These are phyloP conservation scores for Myxozyma vanderwaltii DNA, from an alignment of 805 yeast genomes.

Conservation along the genomic window DNA sequence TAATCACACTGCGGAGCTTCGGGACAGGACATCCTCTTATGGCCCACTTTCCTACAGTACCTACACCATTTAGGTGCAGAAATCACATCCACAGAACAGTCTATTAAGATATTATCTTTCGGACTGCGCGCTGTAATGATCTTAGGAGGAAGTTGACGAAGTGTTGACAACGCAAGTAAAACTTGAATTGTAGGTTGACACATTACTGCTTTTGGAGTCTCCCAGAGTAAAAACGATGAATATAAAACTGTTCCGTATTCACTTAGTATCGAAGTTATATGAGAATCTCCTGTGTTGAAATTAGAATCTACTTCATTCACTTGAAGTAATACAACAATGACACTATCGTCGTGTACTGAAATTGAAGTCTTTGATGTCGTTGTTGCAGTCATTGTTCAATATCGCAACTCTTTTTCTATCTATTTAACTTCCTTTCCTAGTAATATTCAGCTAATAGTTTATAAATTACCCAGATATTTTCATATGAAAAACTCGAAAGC, in stretches of 20 bases:
- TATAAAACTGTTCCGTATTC: constrained; percentile 5
- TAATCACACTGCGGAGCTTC: constrained; percentile 3
- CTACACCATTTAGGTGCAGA: constrained; percentile 11
- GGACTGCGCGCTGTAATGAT: constrained; percentile 4
- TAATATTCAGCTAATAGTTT: no score
- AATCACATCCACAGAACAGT: background rate
- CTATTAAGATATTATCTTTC: background rate
- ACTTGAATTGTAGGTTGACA: constrained; percentile 8
- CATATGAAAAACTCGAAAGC: no score
- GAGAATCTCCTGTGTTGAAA: background rate
- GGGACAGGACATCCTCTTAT: constrained; percentile 1
- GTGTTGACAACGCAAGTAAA: background rate
- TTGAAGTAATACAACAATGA: constrained; percentile 4
- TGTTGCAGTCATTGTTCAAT: background rate
- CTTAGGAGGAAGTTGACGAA: constrained; percentile 4
- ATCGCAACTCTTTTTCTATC: no score
- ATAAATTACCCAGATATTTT: no score
- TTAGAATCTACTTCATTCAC: constrained; percentile 5
- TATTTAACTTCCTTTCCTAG: no score
- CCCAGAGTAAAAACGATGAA: constrained; percentile 6
- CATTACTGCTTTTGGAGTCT: background rate
- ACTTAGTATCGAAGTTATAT: background rate
- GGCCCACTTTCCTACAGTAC: constrained; percentile 7
- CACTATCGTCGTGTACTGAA: background rate
- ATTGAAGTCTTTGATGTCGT: background rate